These are phyloP conservation scores for Alternaria viburni DNA, from an alignment of 2,329 filamentous ascomycete species.

Conservation along the genomic window DNA sequence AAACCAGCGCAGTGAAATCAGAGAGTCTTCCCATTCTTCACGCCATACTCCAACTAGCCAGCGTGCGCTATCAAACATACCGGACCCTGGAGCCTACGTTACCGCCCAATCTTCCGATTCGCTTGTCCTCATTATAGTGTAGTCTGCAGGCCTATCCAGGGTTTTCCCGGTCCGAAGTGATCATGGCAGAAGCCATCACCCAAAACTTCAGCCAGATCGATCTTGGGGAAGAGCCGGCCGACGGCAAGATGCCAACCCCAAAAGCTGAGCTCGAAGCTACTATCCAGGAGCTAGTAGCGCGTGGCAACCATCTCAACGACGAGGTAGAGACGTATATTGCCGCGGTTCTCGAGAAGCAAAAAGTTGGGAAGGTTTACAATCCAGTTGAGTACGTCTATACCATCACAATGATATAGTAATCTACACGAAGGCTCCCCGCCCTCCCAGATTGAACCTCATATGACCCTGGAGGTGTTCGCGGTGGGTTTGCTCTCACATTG, in stretches of 20 bases:
- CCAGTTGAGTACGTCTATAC: constrained; percentile 37
- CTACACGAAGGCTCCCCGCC: not conserved
- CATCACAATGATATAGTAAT: not conserved
- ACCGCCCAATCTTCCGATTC: not conserved
- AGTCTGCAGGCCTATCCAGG: not conserved
- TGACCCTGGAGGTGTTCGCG: not conserved
- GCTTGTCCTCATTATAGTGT: not conserved
- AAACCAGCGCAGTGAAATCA: not conserved
- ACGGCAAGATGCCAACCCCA: constrained; percentile 6
- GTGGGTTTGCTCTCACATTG: not conserved
- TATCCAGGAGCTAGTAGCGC: constrained; percentile 42
- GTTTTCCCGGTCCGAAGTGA: not conserved
- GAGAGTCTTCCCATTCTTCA: too few species aligned
- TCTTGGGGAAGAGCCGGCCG: constrained; percentile 10
- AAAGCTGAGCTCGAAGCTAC: constrained; percentile 29
- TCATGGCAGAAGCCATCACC: constrained; percentile 24
- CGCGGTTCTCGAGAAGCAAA: constrained; percentile 41
- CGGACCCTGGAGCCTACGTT: not conserved
- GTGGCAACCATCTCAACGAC: constrained; percentile 47
- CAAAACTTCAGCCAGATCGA: constrained; percentile 15
- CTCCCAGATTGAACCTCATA: not conserved
- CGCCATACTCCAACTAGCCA: too few species aligned
- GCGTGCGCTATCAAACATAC: too few species aligned
- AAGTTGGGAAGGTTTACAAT: constrained; percentile 42
- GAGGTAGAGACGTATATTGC: constrained; percentile 52